Percentiles rank a stretch among this genome's conserved stretches.
These are phyloP conservation scores for Clavispora santaluciae DNA, from an alignment of 805 yeast genomes.

Conservation along the genomic window DNA sequence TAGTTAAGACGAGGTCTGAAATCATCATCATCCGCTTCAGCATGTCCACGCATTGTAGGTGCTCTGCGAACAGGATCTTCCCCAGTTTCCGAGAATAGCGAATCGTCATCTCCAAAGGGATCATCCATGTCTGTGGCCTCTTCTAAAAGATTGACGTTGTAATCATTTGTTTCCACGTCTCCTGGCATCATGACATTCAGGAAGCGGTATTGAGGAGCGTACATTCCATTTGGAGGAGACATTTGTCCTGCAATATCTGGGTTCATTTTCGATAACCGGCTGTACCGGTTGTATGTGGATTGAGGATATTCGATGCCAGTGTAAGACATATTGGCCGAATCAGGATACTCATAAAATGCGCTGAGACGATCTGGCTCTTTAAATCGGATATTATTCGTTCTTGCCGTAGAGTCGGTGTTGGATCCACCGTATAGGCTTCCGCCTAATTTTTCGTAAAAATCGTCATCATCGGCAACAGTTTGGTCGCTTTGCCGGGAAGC, in stretches of 20 bases:
- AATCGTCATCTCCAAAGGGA: constrained; percentile 43
- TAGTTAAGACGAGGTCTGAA: constrained; percentile 38
- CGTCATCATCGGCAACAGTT: constrained; percentile 10
- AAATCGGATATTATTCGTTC: background rate
- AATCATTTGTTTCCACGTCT: constrained; percentile 22
- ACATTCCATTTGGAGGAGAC: background rate
- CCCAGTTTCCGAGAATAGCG: constrained; percentile 38
- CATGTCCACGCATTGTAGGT: constrained; percentile 21
- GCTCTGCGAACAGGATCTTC: constrained; percentile 32
- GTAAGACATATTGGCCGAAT: background rate
- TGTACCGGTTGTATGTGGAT: background rate
- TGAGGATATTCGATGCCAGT: background rate
- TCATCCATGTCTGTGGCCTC: constrained; percentile 36
- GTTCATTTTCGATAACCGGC: background rate
- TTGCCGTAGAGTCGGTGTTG: background rate
- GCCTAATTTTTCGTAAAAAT: constrained; percentile 16
- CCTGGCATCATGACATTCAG: constrained; percentile 2
- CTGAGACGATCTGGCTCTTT: background rate
- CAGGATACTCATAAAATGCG: background rate
- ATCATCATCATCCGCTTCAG: constrained; percentile 29
- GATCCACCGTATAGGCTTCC: constrained; percentile 13
- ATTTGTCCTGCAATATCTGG: background rate
- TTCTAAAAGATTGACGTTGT: constrained; percentile 35
- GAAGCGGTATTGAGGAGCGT: background rate
- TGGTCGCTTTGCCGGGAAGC: constrained; percentile 1